Base-by-base conservation (phyloP, 208 protist genomes). In the Vickermania spadyakhi region DNA sequence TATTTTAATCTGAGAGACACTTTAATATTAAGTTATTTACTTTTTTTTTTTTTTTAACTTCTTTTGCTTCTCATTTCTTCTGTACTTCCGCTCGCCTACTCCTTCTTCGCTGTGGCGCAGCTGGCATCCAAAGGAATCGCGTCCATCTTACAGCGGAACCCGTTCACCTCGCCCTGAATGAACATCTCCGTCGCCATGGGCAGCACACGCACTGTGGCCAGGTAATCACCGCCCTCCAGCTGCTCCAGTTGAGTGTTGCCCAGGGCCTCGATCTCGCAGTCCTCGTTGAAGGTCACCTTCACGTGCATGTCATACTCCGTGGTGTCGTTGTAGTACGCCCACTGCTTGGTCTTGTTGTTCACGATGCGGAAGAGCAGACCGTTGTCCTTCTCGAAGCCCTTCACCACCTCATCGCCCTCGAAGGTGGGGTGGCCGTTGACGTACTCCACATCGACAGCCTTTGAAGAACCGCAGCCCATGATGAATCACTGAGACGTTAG, bases 271-370 rank as follows among this genome's bases (percentile, higher is more conserved):
- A 91, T 61, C 29, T 82, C 70, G 31, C 66, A 82, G n/a, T n/a
- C 64, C 45, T 65, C 27, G 65, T 70, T 66, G 36, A 92, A 92
- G 53, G 58, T 72, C 18, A 85, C 74, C 18, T 64, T 85, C 29
- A 92, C 60, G 67, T 88, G 72, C 55, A 92, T 83, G 45, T 89
- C 81, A 61, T 78, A 85, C 51, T 71, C 66, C 67, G 65, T 78
- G 29, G 77, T 78, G 70, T 92, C 85, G 66, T 84, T 92, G 71
- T 92, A 92, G 75, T 76, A 89, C 23, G 75, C 81, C 79, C 84
- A 92, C 42, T 56, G 52, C 5, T 62, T 57, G n/a, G n/a, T n/a
- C 21, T 55, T 30, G n/a, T 31, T 66, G 73, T 86, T 75, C 25
- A 83, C 73, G 13, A 92, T 67, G 41, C 81, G 81, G 67, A 89